These are phyloP conservation scores for Trichosanthes truncata DNA, from an alignment of 306 rosid species.

Conservation along the genomic window DNA sequence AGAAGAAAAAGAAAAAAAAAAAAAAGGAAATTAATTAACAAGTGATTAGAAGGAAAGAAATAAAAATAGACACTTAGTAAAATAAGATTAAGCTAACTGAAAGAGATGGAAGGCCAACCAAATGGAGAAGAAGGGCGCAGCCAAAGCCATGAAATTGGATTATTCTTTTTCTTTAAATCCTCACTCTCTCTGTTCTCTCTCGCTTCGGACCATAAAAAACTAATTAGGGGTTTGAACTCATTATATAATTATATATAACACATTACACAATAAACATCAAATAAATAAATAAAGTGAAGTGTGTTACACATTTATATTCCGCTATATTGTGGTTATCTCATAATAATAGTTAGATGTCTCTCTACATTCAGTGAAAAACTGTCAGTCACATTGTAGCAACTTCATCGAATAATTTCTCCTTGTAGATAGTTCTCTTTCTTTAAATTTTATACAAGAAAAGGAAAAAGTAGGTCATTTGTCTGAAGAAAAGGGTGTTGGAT, in stretches of 20 bases:
- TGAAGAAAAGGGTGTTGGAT: not conserved
- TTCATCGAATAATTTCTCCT: no score
- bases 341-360: no score
- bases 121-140: not conserved
- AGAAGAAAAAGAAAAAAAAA: no score
- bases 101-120: not conserved
- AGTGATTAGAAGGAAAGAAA: no score
- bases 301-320: no score
- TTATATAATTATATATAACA: not conserved
- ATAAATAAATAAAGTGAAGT: no score
- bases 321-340: no score
- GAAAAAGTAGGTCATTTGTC: not conserved
- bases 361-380: no score
- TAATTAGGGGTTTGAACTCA: not conserved
- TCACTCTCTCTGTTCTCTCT: not conserved
- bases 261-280: not conserved
- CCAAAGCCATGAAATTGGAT: not conserved
- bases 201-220: not conserved
- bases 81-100: not conserved
- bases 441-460: not conserved
- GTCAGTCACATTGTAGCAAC: no score
- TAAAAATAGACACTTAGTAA: not conserved
- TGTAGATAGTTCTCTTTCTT: no score
- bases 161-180: not conserved
- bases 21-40: no score